A percentile compares a stretch with the other conserved stretches of the same genome.
phyloP scores from a whole-genome alignment of 441 rosid genomes.

The Oxalis stricta region DNA sequence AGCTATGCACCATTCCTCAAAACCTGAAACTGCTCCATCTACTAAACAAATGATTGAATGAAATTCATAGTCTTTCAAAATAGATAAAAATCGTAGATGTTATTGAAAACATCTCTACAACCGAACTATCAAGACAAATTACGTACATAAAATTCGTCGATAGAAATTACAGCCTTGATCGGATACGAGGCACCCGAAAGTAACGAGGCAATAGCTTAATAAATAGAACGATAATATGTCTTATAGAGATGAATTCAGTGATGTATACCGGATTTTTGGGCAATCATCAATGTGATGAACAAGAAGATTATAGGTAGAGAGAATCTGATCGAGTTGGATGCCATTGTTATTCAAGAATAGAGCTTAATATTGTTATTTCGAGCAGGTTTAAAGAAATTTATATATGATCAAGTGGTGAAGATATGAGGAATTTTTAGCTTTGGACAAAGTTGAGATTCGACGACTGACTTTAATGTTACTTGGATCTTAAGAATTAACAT shows the following conservation, averaged over 20 bases:
- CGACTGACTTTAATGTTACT: constrained; percentile 19
- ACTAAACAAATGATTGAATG: no score
- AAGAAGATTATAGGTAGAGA: constrained; percentile 13
- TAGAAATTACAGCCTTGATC: no score
- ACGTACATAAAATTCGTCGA: no score
- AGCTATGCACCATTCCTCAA: constrained; percentile 55
- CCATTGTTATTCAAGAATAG: constrained; percentile 12
- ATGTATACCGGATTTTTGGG: constrained; percentile 20
- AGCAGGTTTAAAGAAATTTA: no score
- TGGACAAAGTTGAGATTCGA: constrained; percentile 20
- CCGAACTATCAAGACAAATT: no score
- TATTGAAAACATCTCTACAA: no score
- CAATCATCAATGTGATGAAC: constrained; percentile 6
- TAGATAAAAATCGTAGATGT: no score
- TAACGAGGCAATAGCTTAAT: no score
- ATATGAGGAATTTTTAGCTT: constrained; percentile 11
- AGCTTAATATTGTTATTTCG: not conserved
- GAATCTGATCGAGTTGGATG: constrained; percentile 3
- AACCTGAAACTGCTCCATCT: constrained; percentile 32
- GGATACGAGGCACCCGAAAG: no score
- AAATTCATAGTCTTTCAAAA: no score
- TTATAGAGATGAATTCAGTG: no score
- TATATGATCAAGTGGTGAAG: not conserved
- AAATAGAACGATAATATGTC: no score
- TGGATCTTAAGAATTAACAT: constrained; percentile 17